Conservation (phyloP, 208 protist species). For the Acanthamoeba lenticulata region DNA sequence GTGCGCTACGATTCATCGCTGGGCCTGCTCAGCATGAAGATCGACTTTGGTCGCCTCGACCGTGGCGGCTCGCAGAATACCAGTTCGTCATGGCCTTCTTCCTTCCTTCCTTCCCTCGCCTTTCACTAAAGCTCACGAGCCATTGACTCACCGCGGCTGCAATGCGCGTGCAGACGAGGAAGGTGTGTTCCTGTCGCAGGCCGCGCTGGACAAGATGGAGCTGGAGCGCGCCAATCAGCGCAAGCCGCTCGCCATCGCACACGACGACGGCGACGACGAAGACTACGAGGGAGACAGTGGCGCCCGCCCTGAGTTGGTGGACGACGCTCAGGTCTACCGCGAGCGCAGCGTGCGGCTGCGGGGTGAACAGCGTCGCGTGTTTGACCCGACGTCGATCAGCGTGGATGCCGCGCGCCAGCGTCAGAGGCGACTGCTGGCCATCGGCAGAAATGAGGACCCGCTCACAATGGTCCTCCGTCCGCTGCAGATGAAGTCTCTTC, state of each 20-base stretch:
- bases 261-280: background rate
- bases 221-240: background rate
- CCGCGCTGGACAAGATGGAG: background rate
- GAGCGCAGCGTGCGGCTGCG: background rate
- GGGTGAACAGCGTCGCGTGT: background rate
- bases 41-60: background rate
- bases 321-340: too few relatives aligned
- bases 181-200: slow-evolving; percentile 14
- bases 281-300: background rate
- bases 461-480: slow-evolving; percentile 4
- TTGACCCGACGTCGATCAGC: background rate
- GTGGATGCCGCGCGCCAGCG: background rate
- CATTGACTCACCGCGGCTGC: too few relatives aligned
- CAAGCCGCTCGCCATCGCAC: background rate
- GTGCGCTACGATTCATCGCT: background rate
- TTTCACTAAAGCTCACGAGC: background rate
- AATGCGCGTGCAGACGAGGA: background rate
- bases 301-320: too few relatives aligned
- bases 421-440: background rate
- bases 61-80: background rate
- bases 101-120: background rate
- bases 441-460: background rate
- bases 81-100: background rate
- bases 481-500: slow-evolving; percentile 16
- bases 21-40: slow-evolving; percentile 3